Base-by-base conservation (phyloP, 2,329 filamentous ascomycete genomes). In the Talaromyces amestolkiae region DNA sequence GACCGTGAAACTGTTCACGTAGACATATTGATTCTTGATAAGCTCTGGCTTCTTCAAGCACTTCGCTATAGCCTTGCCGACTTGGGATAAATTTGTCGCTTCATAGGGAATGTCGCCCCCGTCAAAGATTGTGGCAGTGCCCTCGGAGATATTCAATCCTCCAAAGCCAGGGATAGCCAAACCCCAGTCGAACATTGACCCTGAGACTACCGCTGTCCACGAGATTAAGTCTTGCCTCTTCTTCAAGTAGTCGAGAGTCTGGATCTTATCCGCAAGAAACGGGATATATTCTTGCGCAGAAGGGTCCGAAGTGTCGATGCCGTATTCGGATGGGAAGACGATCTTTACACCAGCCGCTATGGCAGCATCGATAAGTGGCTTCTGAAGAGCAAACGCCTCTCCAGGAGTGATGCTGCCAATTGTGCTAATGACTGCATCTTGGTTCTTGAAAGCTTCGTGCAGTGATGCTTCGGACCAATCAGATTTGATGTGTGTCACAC, bases 271-370 rank as follows among this genome's bases (percentile, higher is more conserved):
- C 60, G 15, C 39, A 22, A 60, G 41, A 4, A 51, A 54, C 3
- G 64, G 64, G 17, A 65, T 61, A 19, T 62, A 61, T 19, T 67
- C 24, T 10, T 49, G 35, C 15, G 63, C n/a, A 27, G 54, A 31
- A n/a, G 63, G 24, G 35, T 66, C 56, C 31, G 43, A 51, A 15
- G 65, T 66, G 31, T 66, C 53, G 33, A 45, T 58, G 15, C 65
- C 61, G 53, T 59, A 63, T 49, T 66, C 61, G 2, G 65, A 65
- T 17, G 63, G 58, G 19, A 63, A 19, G 33, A 65, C 63, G 15
- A 86, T 81, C 69, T 84, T 83, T 6, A 90, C 87, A 1, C 86
- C 85, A 1, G 86, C 86, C 3, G 81, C 81, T 33, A 86, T 77
- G 37, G 86, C 83, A 0, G 87, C 88, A 37, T 89, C 83, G 53